A percentile compares a stretch with the other conserved stretches of the same genome.
Conservation (phyloP, 768 basidiomycete genomes). For the Kwoniella sp. region DNA sequence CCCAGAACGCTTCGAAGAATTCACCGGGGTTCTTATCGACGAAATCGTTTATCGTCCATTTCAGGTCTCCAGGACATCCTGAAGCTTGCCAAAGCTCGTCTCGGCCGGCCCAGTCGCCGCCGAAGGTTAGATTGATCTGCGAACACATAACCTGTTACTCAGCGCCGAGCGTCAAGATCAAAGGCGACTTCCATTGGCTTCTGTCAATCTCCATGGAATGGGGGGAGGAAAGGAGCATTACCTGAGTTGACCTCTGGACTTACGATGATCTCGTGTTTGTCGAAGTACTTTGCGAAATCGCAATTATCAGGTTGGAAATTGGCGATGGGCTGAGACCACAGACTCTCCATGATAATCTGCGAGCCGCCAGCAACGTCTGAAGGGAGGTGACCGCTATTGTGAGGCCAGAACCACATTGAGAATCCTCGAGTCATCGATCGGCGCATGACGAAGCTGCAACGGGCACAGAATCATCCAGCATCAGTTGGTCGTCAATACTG, state of each 20-base stretch:
- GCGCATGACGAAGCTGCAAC: conserved; percentile 19
- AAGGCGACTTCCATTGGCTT: no score
- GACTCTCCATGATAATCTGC: conserved; percentile 6
- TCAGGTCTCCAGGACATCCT: conserved; percentile 5
- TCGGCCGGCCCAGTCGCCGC: conserved; percentile 14
- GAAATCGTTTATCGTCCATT: conserved; percentile 11
- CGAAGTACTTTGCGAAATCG: conserved; percentile 17
- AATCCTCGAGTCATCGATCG: conserved; percentile 15
- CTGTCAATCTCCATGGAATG: no score
- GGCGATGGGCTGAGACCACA: conserved; percentile 7
- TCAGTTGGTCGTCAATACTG: no score
- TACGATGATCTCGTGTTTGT: conserved; percentile 21
- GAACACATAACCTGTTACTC: background rate
- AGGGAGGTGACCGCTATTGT: background rate
- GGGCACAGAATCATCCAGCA: no score
- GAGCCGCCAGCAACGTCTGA: conserved; percentile 3
- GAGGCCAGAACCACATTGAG: conserved; percentile 21
- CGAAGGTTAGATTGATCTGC: conserved; percentile 20
- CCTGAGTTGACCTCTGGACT: background rate
- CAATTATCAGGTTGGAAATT: conserved; percentile 16
- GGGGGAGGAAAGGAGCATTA: no score
- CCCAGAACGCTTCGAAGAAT: conserved; percentile 20
- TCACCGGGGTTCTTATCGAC: conserved; percentile 18
- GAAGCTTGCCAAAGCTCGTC: conserved; percentile 8
- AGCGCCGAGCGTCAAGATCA: no score